These are phyloP conservation scores for Globisporangium middletonii DNA, from an alignment of 352 stramenopile genomes.

Conservation along the genomic window DNA sequence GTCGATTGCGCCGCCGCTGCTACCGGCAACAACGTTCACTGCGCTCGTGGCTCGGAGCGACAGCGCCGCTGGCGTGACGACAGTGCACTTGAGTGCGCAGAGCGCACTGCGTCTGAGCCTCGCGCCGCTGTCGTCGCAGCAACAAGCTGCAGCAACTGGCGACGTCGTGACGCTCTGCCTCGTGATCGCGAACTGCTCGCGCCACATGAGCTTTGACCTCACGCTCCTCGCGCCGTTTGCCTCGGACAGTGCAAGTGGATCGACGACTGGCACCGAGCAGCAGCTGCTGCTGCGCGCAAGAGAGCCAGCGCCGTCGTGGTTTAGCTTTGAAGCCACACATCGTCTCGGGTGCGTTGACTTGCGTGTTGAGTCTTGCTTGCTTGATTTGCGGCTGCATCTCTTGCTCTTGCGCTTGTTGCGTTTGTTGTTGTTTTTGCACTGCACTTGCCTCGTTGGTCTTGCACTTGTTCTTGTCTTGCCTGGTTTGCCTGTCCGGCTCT, in stretches of 20 bases:
- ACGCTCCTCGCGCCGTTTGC: slow-evolving; percentile 42
- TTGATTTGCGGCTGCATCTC: background rate
- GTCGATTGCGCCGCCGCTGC: background rate
- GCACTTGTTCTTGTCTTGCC: background rate
- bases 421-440: background rate
- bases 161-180: slow-evolving; percentile 34
- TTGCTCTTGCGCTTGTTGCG: background rate
- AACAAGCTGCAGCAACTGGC: slow-evolving; percentile 11
- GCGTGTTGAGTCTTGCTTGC: no score
- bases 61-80: background rate
- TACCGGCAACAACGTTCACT: slow-evolving; percentile 4
- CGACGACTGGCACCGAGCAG: background rate
- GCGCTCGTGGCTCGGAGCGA: background rate
- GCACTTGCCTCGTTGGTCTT: background rate
- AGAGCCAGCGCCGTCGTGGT: slow-evolving; percentile 12
- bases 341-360: slow-evolving; percentile 47
- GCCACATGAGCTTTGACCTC: slow-evolving; percentile 48
- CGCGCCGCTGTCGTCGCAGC: slow-evolving; percentile 16
- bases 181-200: slow-evolving; percentile 48
- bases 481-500: background rate
- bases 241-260: background rate
- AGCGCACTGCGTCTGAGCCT: slow-evolving; percentile 41
- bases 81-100: slow-evolving; percentile 30
- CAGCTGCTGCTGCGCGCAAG: background rate
- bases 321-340: slow-evolving; percentile 61